Evolutionary conservation across 768 basidiomycete species (phyloP).

Genomic region (Albatrellus ellisii): DNA sequence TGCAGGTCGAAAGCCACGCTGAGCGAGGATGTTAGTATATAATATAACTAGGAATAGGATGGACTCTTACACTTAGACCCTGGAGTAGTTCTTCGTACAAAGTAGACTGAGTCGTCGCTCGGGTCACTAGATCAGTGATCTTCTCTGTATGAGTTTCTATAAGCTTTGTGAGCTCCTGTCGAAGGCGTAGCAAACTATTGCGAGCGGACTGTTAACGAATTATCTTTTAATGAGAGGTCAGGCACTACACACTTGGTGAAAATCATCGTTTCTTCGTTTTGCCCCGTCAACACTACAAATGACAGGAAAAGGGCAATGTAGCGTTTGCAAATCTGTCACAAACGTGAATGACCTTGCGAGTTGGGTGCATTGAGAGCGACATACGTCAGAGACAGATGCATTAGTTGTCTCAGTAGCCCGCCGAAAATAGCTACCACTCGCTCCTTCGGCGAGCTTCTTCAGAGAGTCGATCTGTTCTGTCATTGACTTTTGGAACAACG

Average conservation of each 20-base stretch:
- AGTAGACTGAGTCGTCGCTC: slow-evolving; percentile 53
- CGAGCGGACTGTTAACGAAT: slow-evolving; percentile 1
- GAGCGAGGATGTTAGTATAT: slow-evolving; percentile 4
- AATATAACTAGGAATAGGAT: background rate
- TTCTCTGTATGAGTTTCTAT: slow-evolving; percentile 61
- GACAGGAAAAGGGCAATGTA: slow-evolving; percentile 78
- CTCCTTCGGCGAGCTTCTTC: slow-evolving; percentile 71
- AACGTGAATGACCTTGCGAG: slow-evolving; percentile 11
- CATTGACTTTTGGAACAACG: slow-evolving; percentile 84
- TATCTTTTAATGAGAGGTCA: background rate
- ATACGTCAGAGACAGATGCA: slow-evolving; percentile 44
- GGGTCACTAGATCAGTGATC: slow-evolving; percentile 43
- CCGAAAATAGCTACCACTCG: slow-evolving; percentile 47
- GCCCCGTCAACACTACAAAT: slow-evolving; percentile 66
- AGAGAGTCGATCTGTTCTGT: slow-evolving; percentile 71
- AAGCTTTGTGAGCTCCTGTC: slow-evolving; percentile 71
- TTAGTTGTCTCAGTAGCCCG: slow-evolving; percentile 56
- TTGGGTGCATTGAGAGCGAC: slow-evolving; percentile 13
- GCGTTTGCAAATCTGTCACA: slow-evolving; percentile 47
- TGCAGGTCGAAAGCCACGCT: slow-evolving; percentile 54
- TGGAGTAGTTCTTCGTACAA: slow-evolving; percentile 71
- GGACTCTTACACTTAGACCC: slow-evolving; percentile 52
- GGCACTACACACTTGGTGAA: slow-evolving; percentile 65
- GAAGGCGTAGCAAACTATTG: slow-evolving; percentile 65
- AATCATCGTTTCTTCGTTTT: slow-evolving; percentile 92